These are phyloP conservation scores for Sideroxylon spinosum DNA, from an alignment of 179 eudicot species.

Conservation along the genomic window DNA sequence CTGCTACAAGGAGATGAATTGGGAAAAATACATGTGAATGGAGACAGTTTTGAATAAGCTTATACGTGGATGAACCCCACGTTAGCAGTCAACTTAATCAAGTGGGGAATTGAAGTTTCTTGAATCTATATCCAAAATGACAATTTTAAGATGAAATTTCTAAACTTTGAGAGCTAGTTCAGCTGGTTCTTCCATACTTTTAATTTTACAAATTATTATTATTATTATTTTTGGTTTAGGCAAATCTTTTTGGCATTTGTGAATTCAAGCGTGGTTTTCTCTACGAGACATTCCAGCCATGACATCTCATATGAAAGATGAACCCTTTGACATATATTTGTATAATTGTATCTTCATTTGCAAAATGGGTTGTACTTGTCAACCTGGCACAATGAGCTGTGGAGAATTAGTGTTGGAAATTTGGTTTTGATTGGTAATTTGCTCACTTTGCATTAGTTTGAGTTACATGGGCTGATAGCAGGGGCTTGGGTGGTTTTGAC, in stretches of 20 bases:
- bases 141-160: background rate
- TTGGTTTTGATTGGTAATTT: background rate
- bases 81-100: background rate
- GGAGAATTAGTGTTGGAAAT: background rate
- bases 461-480: too few species aligned
- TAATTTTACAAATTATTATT: too few species aligned
- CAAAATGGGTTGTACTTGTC: background rate
- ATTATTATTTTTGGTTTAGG: too few species aligned
- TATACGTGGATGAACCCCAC: background rate
- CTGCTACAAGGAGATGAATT: background rate
- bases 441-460: background rate
- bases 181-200: too few species aligned
- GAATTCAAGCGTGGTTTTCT: too few species aligned
- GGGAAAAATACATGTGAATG: background rate
- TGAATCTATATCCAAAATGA: background rate
- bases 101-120: background rate
- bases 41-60: background rate
- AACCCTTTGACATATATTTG: too few species aligned
- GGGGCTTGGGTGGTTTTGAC: too few species aligned
- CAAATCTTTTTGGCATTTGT: too few species aligned
- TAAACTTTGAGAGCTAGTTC: too few species aligned
- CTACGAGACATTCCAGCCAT: too few species aligned
- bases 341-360: too few species aligned
- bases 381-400: background rate
- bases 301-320: too few species aligned